Percentiles rank a stretch among this genome's conserved stretches.
These are phyloP conservation scores for Carex cristatella DNA, from an alignment of 176 grass and related monocot species.

Conservation along the genomic window DNA sequence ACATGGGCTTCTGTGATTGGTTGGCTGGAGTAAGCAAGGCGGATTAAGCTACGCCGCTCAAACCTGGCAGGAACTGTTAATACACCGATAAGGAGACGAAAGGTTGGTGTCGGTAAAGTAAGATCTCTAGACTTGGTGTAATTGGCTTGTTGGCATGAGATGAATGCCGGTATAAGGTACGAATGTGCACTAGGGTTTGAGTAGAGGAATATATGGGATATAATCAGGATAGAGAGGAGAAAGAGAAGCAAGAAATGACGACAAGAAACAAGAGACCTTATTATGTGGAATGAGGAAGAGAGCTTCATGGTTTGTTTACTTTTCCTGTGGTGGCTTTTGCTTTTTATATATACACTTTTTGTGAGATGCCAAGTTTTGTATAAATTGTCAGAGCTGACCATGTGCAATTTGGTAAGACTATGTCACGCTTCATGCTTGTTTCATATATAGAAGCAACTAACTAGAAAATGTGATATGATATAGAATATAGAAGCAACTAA, in stretches of 20 bases:
- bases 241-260: not conserved
- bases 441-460: not conserved
- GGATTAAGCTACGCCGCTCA: constrained; percentile 34
- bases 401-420: not conserved
- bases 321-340: not conserved
- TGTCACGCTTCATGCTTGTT: not conserved
- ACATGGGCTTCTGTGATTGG: constrained; percentile 2
- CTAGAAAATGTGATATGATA: not conserved
- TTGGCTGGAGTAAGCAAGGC: constrained; percentile 26
- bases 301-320: not conserved
- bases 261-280: not conserved
- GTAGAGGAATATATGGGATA: not conserved
- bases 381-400: too few relatives aligned
- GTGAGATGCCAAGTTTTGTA: too few relatives aligned
- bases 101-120: not conserved
- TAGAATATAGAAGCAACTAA: not conserved
- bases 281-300: not conserved
- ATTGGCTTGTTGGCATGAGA: not conserved
- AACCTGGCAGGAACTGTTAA: constrained; percentile 23
- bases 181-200: not conserved
- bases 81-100: constrained; percentile 38
- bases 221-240: not conserved
- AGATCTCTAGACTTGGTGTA: not conserved
- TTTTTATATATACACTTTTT: too few relatives aligned
- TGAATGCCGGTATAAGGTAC: not conserved